Conservation (phyloP, 805 yeast genomes). For the Pichia kluyveri region DNA sequence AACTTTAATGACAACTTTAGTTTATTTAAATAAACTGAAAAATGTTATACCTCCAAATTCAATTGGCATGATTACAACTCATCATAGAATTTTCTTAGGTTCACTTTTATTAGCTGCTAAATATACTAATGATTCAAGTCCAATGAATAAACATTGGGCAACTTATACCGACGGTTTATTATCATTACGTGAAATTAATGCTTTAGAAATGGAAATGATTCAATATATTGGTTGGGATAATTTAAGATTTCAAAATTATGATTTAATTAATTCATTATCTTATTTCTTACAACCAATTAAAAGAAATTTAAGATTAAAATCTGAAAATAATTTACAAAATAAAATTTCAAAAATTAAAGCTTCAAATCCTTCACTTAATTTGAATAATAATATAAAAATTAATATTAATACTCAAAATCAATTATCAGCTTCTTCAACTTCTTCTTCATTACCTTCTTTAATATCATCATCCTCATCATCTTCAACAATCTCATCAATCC, state of each 20-base stretch:
- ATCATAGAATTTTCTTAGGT: conserved; percentile 88
- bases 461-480: conserved; percentile 9
- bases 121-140: conserved; percentile 86
- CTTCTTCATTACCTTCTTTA: conserved; percentile 10
- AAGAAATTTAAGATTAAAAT: conserved; percentile 29
- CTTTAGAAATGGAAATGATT: conserved; percentile 83
- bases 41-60: conserved; percentile 78
- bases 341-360: neutral
- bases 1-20: conserved; percentile 86
- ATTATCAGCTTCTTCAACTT: neutral
- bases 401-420: neutral
- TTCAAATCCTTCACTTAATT: neutral
- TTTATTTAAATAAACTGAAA: conserved; percentile 71
- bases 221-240: conserved; percentile 75
- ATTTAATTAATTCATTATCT: conserved; percentile 57
- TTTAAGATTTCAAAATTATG: conserved; percentile 58
- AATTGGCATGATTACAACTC: conserved; percentile 84
- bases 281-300: conserved; percentile 75
- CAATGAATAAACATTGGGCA: conserved; percentile 95
- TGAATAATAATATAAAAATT: neutral
- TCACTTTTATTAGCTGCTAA: conserved; percentile 88
- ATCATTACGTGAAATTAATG: conserved; percentile 69
- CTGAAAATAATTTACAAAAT: conserved; percentile 6
- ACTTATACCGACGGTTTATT: conserved; percentile 83
- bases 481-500: conserved; percentile 15